Percentiles rank a stretch among this genome's conserved stretches.
These are phyloP conservation scores for Lactarius sanguifluus DNA, from an alignment of 768 basidiomycete genomes.

Conservation along the genomic window DNA sequence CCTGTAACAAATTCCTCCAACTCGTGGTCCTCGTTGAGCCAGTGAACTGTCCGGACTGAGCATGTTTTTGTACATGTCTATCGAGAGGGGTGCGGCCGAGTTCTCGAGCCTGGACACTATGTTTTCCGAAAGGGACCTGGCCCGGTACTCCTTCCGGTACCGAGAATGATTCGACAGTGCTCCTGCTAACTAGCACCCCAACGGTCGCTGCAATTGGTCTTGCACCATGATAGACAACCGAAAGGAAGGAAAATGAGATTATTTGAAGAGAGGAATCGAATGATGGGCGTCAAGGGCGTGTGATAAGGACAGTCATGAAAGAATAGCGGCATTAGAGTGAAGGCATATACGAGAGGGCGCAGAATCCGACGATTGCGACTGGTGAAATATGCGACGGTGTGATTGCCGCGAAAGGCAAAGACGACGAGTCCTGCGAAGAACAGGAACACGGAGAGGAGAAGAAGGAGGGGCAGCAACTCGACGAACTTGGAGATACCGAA, in stretches of 20 bases:
- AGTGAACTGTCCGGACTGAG: neutral
- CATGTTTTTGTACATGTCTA: neutral
- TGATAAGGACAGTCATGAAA: constrained; percentile 13
- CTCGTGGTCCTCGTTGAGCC: neutral
- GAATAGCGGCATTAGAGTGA: constrained; percentile 8
- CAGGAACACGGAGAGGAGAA: constrained; percentile 17
- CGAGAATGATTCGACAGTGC: neutral
- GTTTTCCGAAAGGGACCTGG: neutral
- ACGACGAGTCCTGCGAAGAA: constrained; percentile 19
- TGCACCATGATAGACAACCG: neutral
- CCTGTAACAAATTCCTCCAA: neutral
- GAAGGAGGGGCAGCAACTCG: constrained; percentile 9
- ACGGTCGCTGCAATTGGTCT: neutral
- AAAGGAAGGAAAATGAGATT: neutral
- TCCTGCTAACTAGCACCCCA: neutral
- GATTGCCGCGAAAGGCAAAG: constrained; percentile 1
- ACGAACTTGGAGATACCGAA: constrained; percentile 5
- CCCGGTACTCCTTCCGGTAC: neutral
- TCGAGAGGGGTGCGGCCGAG: neutral
- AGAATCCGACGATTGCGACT: constrained; percentile 9
- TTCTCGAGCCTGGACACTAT: neutral
- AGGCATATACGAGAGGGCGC: neutral
- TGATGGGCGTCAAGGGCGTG: constrained; percentile 1
- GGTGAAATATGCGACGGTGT: neutral
- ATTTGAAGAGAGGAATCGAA: neutral